Base-by-base conservation (phyloP, 306 rosid genomes). In the Glycine tomentella region DNA sequence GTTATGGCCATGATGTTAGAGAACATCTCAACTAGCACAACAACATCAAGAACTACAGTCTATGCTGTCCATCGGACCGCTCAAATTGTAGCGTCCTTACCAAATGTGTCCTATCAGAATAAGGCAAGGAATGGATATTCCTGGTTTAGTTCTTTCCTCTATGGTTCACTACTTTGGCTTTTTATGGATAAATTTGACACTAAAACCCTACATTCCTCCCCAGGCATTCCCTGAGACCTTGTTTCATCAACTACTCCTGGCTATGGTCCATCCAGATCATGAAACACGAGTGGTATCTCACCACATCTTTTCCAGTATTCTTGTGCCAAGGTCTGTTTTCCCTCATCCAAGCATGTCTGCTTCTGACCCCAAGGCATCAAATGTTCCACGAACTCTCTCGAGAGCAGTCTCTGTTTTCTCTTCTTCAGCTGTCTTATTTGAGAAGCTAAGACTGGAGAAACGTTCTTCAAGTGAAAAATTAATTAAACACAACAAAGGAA, bases 151-250 rank as follows among this genome's bases (percentile, higher is more conserved):
- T 61, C 45, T 68, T 74, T 81, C 38, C 81, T 59, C 81, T 20
- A 74, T 52, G 79, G 36, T 77, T 74, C 36, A 59, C 73, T 59
- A 31, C 31, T 75, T 74, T 76, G 81, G 75, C 38, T 84, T 82
- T 25, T 74, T 53, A 58, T 17, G 79, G 62, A 49, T 80, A 72
- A 74, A 78, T 76, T 84, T 81, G 69, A 16, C 17, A 33, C 81
- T 77, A 68, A 79, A 83, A 77, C 55, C 13, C 56, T 72, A 80
- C 64, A 75, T 88, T 76, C 61, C 55, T 74, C 79, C 52, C 59
- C 78, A 93, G 98, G 97, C 89, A 66, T 93, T 96, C 85, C 99
- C 99, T 40, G 99, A 96, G 88, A 92, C 97, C 68, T 84, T 96
- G 90, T 90, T 93, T 87, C 96, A 96, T 86, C 99, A 96, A 72